These are phyloP conservation scores for Fusarium sacchari DNA, from an alignment of 2,329 filamentous ascomycete species.

Conservation along the genomic window DNA sequence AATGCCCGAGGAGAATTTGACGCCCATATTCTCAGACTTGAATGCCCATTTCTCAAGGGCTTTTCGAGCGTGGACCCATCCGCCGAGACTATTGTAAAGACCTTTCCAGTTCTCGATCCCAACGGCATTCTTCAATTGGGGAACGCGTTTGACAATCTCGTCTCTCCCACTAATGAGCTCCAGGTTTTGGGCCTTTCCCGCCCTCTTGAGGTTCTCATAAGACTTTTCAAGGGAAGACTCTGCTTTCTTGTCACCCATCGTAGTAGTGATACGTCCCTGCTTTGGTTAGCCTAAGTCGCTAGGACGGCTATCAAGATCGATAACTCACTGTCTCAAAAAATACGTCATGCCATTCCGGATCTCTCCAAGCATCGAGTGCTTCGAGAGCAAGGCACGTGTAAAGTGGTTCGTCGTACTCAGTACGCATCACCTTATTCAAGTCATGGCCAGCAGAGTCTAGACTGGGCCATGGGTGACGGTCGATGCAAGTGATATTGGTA, in stretches of 20 bases:
- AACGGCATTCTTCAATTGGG: not conserved
- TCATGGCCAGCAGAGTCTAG: conserved; percentile 34
- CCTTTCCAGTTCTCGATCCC: conserved; percentile 9
- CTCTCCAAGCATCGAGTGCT: conserved; percentile 2
- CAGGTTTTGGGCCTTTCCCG: not conserved
- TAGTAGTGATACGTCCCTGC: conserved; percentile 3
- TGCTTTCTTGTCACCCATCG: not conserved
- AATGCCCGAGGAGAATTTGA: not conserved
- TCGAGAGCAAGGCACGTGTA: not conserved
- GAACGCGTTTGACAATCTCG: not conserved
- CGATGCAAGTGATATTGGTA: conserved; percentile 25
- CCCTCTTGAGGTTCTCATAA: not conserved
- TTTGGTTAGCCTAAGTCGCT: accelerated
- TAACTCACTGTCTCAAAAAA: not conserved
- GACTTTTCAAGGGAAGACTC: not conserved
- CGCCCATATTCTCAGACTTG: not conserved
- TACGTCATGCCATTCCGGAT: not conserved
- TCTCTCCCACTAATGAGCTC: not conserved
- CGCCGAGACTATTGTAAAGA: conserved; percentile 1
- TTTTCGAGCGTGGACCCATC: conserved; percentile 4
- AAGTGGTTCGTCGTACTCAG: conserved; percentile 7
- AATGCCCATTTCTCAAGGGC: conserved; percentile 2
- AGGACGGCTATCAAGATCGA: accelerated
- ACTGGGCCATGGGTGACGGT: conserved; percentile 33
- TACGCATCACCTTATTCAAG: conserved; percentile 30